These are phyloP conservation scores for Cymbidium sinense DNA, from an alignment of 106 monocot genomes.

Conservation along the genomic window DNA sequence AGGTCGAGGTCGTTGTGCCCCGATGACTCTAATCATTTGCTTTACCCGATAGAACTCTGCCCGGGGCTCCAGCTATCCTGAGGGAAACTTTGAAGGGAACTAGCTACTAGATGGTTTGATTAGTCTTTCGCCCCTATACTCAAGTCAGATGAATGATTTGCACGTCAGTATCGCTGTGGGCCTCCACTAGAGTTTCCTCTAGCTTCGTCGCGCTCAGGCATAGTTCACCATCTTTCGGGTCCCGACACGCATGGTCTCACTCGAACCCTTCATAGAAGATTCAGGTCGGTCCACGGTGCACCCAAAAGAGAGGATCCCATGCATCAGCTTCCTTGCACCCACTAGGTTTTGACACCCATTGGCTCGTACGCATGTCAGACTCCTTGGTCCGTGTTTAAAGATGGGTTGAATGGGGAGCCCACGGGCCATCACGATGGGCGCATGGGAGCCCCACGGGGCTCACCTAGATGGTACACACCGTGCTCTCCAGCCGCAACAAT, in stretches of 20 bases:
- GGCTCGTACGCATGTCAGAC: constrained; percentile 16
- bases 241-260: constrained; percentile 25
- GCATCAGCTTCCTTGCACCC: constrained; percentile 23
- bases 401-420: constrained; percentile 16
- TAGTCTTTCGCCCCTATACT: constrained; percentile 18
- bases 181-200: constrained; percentile 15
- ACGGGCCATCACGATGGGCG: constrained; percentile 6
- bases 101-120: constrained; percentile 17
- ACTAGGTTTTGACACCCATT: constrained; percentile 8
- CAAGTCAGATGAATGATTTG: constrained; percentile 9
- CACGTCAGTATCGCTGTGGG: not conserved
- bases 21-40: not conserved
- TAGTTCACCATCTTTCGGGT: constrained; percentile 20
- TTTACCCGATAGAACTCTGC: constrained; percentile 13
- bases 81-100: constrained; percentile 15
- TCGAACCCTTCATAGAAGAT: constrained; percentile 21
- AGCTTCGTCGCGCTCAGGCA: constrained; percentile 8
- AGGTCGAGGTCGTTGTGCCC: no score
- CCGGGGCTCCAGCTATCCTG: constrained; percentile 11
- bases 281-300: constrained; percentile 16
- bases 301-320: constrained; percentile 16
- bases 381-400: constrained; percentile 27
- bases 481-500: not conserved
- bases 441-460: not conserved
- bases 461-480: not conserved